Conservation (phyloP, 2,329 filamentous ascomycete genomes). For the Dryadomyces sulphureus region DNA sequence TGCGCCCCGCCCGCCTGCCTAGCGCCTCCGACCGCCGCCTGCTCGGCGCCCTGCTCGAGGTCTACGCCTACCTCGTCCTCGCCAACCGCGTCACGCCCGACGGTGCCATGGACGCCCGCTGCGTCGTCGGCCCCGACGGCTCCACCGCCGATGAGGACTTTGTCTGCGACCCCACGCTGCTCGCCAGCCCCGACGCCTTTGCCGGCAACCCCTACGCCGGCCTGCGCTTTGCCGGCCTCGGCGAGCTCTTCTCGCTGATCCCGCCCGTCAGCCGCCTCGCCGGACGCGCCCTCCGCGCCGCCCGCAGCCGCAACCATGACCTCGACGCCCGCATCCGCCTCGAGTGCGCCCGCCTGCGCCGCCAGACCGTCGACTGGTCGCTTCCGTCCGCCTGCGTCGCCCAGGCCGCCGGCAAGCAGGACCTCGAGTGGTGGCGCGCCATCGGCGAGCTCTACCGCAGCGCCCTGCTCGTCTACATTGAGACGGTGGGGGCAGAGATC, state of each 20-base stretch:
- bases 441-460: slow-evolving; percentile 11
- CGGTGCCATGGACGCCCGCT: slow-evolving; percentile 3
- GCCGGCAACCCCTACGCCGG: slow-evolving; percentile 6
- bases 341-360: slow-evolving; percentile 1
- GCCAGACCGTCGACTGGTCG: slow-evolving; percentile 8
- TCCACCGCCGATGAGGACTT: slow-evolving; percentile 9
- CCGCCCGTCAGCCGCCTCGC: slow-evolving; percentile 8
- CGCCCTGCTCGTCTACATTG: slow-evolving; percentile 9
- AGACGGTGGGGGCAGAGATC: slow-evolving; percentile 1
- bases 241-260: slow-evolving; percentile 11
- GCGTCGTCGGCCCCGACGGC: slow-evolving; percentile 2
- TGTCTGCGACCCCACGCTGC: slow-evolving; percentile 7
- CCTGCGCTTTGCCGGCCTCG: slow-evolving; percentile 10
- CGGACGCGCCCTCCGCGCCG: neutral
- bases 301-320: too few species aligned
- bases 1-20: slow-evolving; percentile 8
- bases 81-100: slow-evolving; percentile 9
- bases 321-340: neutral
- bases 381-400: slow-evolving; percentile 5
- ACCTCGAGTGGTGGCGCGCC: slow-evolving; percentile 8
- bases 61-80: slow-evolving; percentile 11
- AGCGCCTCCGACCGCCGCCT: slow-evolving; percentile 8
- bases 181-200: slow-evolving; percentile 2
- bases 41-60: slow-evolving; percentile 9
- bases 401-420: slow-evolving; percentile 6